phyloP scores from a whole-genome alignment of 1,139 yeast genomes.

The Hansenula sp. region DNA sequence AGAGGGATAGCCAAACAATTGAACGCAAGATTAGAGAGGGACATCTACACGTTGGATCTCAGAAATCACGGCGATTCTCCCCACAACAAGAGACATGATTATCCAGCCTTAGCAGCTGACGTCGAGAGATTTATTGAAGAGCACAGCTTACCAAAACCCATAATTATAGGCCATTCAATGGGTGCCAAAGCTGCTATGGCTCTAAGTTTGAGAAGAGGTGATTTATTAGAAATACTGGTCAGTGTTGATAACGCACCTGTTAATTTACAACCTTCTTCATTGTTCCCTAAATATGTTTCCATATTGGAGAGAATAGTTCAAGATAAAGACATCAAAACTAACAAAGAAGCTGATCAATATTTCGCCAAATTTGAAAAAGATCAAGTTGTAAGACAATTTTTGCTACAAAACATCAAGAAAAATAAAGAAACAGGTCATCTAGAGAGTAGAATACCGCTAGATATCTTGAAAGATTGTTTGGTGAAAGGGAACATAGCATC shows the following conservation, averaged over 20 bases:
- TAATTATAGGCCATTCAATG: slow-evolving; percentile 91
- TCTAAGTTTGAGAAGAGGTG: slow-evolving; percentile 66
- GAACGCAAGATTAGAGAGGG: slow-evolving; percentile 33
- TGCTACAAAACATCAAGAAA: slow-evolving; percentile 65
- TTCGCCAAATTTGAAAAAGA: slow-evolving; percentile 61
- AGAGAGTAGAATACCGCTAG: slow-evolving; percentile 63
- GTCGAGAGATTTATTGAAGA: slow-evolving; percentile 64
- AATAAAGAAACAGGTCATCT: slow-evolving; percentile 32
- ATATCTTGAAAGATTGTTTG: slow-evolving; percentile 59
- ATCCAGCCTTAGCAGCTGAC: slow-evolving; percentile 81
- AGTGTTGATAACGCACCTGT: slow-evolving; percentile 92
- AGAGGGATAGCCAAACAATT: slow-evolving; percentile 62
- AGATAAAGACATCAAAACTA: slow-evolving; percentile 40
- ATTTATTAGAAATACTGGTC: slow-evolving; percentile 57
- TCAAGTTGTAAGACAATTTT: slow-evolving; percentile 67
- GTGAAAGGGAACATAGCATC: slow-evolving; percentile 63
- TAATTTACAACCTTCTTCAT: slow-evolving; percentile 51
- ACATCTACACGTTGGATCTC: slow-evolving; percentile 71
- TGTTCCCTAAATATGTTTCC: slow-evolving; percentile 64
- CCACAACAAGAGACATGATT: slow-evolving; percentile 64
- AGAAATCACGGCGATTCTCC: slow-evolving; percentile 95
- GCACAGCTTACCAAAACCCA: slow-evolving; percentile 44
- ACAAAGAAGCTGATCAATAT: slow-evolving; percentile 66
- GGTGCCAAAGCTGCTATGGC: slow-evolving; percentile 97
- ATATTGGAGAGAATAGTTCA: slow-evolving; percentile 53